phyloP scores from a whole-genome alignment of 257 asterid genomes.

The Rhazya stricta region DNA sequence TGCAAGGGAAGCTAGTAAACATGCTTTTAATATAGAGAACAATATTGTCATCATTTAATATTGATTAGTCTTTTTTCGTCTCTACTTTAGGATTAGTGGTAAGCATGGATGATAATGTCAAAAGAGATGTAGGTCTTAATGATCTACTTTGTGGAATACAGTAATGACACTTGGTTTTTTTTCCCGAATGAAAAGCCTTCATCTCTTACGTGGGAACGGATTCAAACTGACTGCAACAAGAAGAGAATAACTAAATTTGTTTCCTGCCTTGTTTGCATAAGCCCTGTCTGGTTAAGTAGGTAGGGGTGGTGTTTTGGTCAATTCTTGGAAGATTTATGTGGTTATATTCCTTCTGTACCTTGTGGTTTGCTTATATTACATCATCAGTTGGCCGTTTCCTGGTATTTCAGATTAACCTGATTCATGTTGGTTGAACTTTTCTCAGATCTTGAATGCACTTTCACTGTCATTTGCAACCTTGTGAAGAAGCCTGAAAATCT shows the following conservation, averaged over 20 bases:
- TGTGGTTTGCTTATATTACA: not conserved
- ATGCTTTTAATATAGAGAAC: not conserved
- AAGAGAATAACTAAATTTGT: not conserved
- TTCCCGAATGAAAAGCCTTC: not conserved
- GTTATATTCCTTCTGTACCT: not conserved
- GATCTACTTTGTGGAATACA: not conserved
- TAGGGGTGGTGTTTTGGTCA: not conserved
- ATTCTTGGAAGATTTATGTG: not conserved
- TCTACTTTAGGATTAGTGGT: not conserved
- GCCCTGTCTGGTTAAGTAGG: not conserved
- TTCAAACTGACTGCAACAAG: not conserved
- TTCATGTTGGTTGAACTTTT: slow-evolving; percentile 11
- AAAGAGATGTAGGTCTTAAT: not conserved
- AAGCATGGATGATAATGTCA: not conserved
- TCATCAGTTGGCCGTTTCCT: not conserved
- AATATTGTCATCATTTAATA: not conserved
- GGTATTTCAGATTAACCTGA: not conserved
- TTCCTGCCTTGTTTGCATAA: not conserved
- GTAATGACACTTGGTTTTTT: not conserved
- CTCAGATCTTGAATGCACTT: slow-evolving; percentile 86
- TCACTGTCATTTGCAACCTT: slow-evolving; percentile 79
- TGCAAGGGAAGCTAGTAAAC: not conserved
- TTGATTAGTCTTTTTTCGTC: not conserved
- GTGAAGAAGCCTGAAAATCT: slow-evolving; percentile 72
- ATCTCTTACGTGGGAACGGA: not conserved